These are phyloP conservation scores for Nothopassalora personata DNA, from an alignment of 2,329 filamentous ascomycete genomes.

Conservation along the genomic window DNA sequence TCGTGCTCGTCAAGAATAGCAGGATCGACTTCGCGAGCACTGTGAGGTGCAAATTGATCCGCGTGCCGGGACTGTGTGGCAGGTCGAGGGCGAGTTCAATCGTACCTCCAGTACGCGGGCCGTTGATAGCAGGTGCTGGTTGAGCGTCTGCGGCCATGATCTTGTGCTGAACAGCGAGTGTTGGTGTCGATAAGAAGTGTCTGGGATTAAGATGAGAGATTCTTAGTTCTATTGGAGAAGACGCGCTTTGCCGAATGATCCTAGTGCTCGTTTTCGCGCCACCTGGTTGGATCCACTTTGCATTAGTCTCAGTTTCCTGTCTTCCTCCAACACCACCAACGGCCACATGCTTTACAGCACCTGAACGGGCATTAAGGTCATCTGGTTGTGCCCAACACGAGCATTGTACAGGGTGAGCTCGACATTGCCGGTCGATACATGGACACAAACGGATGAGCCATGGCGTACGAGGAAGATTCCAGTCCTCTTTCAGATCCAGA, in stretches of 20 bases:
- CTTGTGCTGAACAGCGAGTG: neutral
- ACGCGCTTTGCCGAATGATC: neutral
- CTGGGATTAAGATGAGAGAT: too few species aligned
- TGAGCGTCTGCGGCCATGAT: slow-evolving; percentile 21
- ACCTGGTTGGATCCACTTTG: too few species aligned
- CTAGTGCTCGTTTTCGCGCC: too few species aligned
- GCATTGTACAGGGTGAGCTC: too few species aligned
- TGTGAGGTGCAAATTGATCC: slow-evolving; percentile 55
- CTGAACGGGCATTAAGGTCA: too few species aligned
- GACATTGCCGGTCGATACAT: neutral
- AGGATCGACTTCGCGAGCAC: slow-evolving; percentile 49
- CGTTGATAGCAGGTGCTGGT: slow-evolving; percentile 22
- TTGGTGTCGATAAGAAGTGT: neutral
- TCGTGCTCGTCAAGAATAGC: slow-evolving; percentile 54
- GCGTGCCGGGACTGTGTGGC: slow-evolving; percentile 52
- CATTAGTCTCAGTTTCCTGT: neutral
- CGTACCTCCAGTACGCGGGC: slow-evolving; percentile 35
- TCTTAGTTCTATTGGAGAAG: neutral
- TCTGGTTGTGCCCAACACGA: too few species aligned
- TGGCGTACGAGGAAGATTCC: slow-evolving; percentile 39
- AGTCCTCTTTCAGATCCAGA: slow-evolving; percentile 68
- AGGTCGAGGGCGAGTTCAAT: slow-evolving; percentile 54
- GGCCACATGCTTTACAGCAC: neutral
- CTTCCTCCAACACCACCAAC: too few species aligned
- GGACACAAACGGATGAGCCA: neutral